Evolutionary conservation across 768 basidiomycete genomes (phyloP), one percentile per base, ranked within the genome.

Genomic region (Leccinum barrowsii): DNA sequence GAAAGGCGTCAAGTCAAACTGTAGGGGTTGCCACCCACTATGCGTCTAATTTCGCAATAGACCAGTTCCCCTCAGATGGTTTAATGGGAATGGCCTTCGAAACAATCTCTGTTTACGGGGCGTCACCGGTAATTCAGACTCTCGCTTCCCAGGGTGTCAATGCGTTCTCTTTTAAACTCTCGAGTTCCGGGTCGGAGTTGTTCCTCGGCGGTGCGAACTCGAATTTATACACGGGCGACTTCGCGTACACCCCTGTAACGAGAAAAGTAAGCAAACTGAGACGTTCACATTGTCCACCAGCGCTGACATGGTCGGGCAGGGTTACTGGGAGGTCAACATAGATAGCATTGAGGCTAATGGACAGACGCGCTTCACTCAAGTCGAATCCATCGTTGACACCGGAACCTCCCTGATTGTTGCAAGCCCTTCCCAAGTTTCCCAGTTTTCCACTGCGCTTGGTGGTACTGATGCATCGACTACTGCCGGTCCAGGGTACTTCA

Each of bases 181-280:
- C 79, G 12, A 19, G 63, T 10, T 55, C 63, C 10, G 76, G 75
- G 5, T 72, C 77, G 3, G 80, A 82, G 68, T 72, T 86, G 11
- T 78, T 74, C 63, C 61, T 87, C n/a, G 85, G 85, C 40, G 85
- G 84, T 49, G 70, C 70, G 7, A 75, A 87, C 66, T 49, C 58
- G 1, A 58, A 63, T 2, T 68, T 77, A 56, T 83, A 79, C 69
- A 77, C 72, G 4, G 83, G 83, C 5, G 52, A 53, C 7, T 74
- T 85, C 69, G 73, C 73, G 7, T 77, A 74, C 21, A n/a, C 52
- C 19, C 47, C 52, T 46, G 59, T 65, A 2, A 63, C 56, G 5
- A 5, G 52, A 2, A 0, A 53, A 11, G 67, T 66, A 32, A 61
- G 59, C n/a, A n/a, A 5, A 10, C 8, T 40, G 37, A 19, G 37